Conservation (phyloP, 148 eudicot genomes). For the Polygonum aviculare region DNA sequence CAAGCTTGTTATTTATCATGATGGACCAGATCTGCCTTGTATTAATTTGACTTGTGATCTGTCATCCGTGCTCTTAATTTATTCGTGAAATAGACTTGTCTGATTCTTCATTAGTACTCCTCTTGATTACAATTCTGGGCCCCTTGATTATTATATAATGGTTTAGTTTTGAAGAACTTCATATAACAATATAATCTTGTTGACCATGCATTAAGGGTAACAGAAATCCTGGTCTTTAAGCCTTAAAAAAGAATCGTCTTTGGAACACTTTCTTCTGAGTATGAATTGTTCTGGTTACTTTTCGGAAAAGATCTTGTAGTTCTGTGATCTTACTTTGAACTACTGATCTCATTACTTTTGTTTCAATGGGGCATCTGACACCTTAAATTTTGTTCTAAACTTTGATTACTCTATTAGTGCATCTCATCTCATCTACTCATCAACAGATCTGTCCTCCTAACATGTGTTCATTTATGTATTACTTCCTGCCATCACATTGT, state of each 20-base stretch:
- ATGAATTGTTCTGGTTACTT: not conserved
- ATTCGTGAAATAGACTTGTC: not conserved
- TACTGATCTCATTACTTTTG: not conserved
- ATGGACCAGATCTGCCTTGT: constrained; percentile 4
- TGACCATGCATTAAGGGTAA: constrained; percentile 1
- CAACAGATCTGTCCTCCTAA: not conserved
- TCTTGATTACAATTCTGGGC: not conserved
- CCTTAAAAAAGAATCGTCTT: not conserved
- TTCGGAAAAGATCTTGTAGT: not conserved
- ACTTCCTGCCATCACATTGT: not conserved
- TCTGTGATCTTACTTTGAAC: not conserved
- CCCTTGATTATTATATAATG: not conserved
- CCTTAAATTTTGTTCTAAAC: not conserved
- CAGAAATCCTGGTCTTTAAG: not conserved
- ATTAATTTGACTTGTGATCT: constrained; percentile 3
- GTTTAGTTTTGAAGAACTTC: not conserved
- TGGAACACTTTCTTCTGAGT: not conserved
- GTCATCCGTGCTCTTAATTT: not conserved
- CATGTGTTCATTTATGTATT: not conserved
- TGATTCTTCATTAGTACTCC: not conserved
- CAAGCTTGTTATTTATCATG: not conserved
- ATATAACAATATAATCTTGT: not conserved
- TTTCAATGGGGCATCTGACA: not conserved
- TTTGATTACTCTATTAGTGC: not conserved
- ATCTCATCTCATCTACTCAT: not conserved